Percentiles rank a stretch among this genome's conserved stretches.
These are phyloP conservation scores for Erythrophleum fordii DNA, from an alignment of 306 rosid genomes.

Conservation along the genomic window DNA sequence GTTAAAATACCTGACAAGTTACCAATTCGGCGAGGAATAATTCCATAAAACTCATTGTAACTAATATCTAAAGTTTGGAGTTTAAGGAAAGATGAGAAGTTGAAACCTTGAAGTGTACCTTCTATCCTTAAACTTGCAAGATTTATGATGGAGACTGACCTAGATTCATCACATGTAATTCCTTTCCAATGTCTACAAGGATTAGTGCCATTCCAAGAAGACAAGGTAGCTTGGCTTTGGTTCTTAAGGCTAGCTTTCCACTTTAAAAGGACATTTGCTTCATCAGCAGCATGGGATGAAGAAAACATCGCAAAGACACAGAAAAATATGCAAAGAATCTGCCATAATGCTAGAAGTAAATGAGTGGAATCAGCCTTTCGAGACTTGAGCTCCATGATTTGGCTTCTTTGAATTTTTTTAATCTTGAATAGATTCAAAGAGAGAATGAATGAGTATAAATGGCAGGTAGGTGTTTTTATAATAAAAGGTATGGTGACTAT, in stretches of 20 bases:
- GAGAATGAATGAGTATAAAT: too few species aligned
- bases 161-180: neutral
- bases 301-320: neutral
- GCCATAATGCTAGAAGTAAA: neutral
- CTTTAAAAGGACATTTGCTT: conserved; percentile 20
- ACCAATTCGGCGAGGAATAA: neutral
- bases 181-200: neutral
- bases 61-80: neutral
- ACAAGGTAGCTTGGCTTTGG: neutral
- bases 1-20: neutral
- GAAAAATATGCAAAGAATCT: neutral
- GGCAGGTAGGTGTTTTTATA: too few species aligned
- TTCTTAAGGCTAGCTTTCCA: conserved; percentile 33
- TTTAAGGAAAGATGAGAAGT: neutral
- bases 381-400: neutral
- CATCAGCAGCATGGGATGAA: neutral
- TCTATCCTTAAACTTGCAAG: neutral
- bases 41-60: neutral
- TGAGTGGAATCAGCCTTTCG: neutral
- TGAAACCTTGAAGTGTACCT: neutral
- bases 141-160: neutral
- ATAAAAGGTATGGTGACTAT: too few species aligned
- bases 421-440: too few species aligned
- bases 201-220: neutral
- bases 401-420: too few species aligned